Conservation (phyloP, 139 green algal species). For the Volvox reticuliferus region DNA sequence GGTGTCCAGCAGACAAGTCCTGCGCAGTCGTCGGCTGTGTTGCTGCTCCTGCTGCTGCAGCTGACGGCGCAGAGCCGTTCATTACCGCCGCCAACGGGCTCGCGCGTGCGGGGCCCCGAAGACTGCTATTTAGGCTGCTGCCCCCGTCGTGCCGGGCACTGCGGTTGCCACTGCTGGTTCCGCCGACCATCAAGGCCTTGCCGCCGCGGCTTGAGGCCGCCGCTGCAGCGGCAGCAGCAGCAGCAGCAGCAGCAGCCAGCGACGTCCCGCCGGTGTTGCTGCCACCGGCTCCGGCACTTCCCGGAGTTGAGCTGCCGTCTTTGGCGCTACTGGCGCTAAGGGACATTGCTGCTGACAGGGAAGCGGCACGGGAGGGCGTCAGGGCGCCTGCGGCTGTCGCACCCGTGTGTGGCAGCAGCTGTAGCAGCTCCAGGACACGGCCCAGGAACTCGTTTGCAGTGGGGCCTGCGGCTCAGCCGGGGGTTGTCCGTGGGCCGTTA, state of each 20-base stretch:
- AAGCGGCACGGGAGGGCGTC: slow-evolving; percentile 38
- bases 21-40: neutral
- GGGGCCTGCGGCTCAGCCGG: neutral
- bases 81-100: neutral
- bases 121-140: slow-evolving; percentile 17
- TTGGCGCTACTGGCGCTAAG: neutral
- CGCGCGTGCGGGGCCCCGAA: neutral
- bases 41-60: neutral
- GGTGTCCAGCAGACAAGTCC: slow-evolving; percentile 1
- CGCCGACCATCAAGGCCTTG: neutral
- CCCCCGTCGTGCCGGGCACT: neutral
- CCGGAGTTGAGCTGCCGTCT: neutral
- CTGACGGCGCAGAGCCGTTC: neutral
- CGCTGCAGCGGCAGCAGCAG: neutral
- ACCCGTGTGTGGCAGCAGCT: neutral
- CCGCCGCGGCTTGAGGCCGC: neutral
- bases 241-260: neutral
- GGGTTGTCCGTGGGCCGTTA: too few species aligned
- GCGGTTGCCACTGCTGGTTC: slow-evolving; percentile 9
- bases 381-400: neutral
- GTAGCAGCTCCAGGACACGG: slow-evolving; percentile 29
- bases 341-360: neutral
- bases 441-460: slow-evolving; percentile 26
- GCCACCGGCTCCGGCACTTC: neutral
- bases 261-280: neutral